Evolutionary conservation across 192 early-diverging fungal genomes (phyloP).

Genomic region (Backusella mclennaniae): DNA sequence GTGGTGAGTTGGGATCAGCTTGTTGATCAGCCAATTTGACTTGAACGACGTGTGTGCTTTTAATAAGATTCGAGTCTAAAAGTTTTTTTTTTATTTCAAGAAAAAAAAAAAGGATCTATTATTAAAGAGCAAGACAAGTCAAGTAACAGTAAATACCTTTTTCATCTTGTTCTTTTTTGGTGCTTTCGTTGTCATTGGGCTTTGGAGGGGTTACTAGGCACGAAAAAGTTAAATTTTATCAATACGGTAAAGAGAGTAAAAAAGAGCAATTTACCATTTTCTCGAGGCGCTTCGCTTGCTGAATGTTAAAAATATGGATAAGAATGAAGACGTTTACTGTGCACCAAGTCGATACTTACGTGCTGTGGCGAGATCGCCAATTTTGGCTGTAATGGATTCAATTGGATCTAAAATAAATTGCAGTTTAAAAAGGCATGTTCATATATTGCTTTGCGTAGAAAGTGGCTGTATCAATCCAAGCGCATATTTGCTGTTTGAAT

Average conservation of each 20-base stretch:
- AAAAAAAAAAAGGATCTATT: background rate
- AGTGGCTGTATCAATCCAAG: background rate
- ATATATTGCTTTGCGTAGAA: background rate
- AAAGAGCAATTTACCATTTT: background rate
- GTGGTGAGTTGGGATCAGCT: slow-evolving; percentile 69
- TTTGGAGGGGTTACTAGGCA: background rate
- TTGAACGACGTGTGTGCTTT: slow-evolving; percentile 48
- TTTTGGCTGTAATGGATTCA: slow-evolving; percentile 2
- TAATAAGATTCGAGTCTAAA: slow-evolving; percentile 28
- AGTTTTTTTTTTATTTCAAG: background rate
- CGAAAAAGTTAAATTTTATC: background rate
- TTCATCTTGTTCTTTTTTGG: no score
- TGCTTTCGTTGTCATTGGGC: background rate
- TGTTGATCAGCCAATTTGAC: slow-evolving; percentile 58
- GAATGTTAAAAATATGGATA: background rate
- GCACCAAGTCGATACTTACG: background rate
- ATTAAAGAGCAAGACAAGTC: background rate
- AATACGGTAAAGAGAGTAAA: background rate
- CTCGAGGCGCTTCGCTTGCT: background rate
- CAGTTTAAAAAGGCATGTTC: background rate
- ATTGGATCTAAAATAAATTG: slow-evolving; percentile 8
- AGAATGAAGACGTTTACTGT: background rate
- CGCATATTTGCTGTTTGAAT: background rate
- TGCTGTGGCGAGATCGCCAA: slow-evolving; percentile 14
- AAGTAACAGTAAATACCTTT: background rate